These are phyloP conservation scores for Tulasnella sp. DNA, from an alignment of 768 basidiomycete genomes.

Conservation along the genomic window DNA sequence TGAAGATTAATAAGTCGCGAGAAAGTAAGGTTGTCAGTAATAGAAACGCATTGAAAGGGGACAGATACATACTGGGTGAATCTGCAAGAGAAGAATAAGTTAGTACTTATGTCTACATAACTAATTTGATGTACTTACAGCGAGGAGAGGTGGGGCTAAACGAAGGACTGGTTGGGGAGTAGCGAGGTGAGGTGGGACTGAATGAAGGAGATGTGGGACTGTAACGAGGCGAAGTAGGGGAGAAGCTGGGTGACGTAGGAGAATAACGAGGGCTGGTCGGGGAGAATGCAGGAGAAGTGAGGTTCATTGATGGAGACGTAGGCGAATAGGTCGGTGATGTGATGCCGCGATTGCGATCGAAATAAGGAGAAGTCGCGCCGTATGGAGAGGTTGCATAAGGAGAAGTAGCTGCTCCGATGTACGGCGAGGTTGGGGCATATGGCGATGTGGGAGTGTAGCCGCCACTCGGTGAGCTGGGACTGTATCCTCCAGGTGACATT, in stretches of 20 bases:
- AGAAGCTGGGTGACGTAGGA: conserved; percentile 73
- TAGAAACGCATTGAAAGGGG: conserved; percentile 5
- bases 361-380: conserved; percentile 74
- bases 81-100: conserved; percentile 33
- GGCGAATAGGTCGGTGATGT: conserved; percentile 28
- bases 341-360: conserved; percentile 40
- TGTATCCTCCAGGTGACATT: conserved; percentile 44
- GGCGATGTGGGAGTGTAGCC: conserved; percentile 84
- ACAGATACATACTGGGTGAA: conserved; percentile 56
- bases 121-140: conserved; percentile 38
- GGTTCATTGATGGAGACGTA: conserved; percentile 27
- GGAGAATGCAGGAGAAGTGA: conserved; percentile 25
- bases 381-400: conserved; percentile 22
- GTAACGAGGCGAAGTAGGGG: conserved; percentile 71
- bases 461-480: conserved; percentile 73
- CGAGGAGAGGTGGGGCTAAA: conserved; percentile 70
- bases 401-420: conserved; percentile 29
- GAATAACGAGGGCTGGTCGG: conserved; percentile 46
- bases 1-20: conserved; percentile 21
- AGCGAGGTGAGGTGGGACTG: conserved; percentile 78
- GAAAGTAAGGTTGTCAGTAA: conserved; percentile 14
- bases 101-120: conserved; percentile 12
- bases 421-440: conserved; percentile 68
- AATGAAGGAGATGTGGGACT: conserved; percentile 85
- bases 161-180: conserved; percentile 80